Conservation (phyloP, 139 green algal genomes). For the Coelastrella sp. region DNA sequence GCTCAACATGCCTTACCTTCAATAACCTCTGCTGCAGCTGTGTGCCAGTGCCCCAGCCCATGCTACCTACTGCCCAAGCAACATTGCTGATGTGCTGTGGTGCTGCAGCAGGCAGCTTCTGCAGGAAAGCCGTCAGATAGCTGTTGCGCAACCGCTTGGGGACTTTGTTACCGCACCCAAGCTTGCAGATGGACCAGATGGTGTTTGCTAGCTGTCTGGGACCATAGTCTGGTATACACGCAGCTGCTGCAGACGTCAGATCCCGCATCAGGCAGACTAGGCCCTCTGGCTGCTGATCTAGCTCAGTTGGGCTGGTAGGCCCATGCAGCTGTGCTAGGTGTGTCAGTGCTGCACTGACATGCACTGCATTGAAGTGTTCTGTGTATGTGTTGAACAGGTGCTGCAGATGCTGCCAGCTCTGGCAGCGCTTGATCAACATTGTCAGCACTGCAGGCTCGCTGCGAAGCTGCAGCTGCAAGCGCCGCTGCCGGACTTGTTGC, state of each 20-base stretch:
- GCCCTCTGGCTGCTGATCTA: neutral
- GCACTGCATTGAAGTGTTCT: conserved; percentile 46
- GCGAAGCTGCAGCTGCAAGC: conserved; percentile 45
- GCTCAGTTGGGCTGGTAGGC: neutral
- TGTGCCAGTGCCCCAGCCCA: conserved; percentile 17
- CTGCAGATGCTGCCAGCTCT: conserved; percentile 52
- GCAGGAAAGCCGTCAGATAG: neutral
- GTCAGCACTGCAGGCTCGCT: conserved; percentile 42
- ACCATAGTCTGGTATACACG: conserved; percentile 28
- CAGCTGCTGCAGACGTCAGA: neutral
- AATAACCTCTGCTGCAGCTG: neutral
- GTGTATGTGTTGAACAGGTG: conserved; percentile 23
- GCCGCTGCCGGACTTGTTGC: conserved; percentile 12
- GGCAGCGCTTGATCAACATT: conserved; percentile 36
- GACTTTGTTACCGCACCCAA: conserved; percentile 9
- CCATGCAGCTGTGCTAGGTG: conserved; percentile 57
- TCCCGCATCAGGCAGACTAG: neutral
- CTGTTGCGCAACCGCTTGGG: neutral
- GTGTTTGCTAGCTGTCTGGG: conserved; percentile 61
- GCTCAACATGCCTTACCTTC: neutral
- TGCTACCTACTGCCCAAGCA: neutral
- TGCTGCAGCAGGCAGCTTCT: neutral
- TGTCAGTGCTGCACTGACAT: conserved; percentile 54
- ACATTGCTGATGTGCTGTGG: conserved; percentile 42
- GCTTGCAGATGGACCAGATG: conserved; percentile 52